Base-by-base conservation (phyloP, 139 green algal species). In the Volvox africanus region DNA sequence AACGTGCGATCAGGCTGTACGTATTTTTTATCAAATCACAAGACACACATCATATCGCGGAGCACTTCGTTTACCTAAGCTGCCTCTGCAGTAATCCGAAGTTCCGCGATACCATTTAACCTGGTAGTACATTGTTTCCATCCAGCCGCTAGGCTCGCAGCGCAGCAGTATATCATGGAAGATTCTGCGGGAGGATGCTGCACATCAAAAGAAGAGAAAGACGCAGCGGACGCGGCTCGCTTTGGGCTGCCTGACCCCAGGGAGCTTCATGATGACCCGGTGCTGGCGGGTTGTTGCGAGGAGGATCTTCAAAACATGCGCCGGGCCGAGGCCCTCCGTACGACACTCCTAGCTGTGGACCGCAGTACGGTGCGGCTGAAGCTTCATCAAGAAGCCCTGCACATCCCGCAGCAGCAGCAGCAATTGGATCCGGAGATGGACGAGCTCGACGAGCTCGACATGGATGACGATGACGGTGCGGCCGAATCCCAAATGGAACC, bases 261-360 rank as follows among this genome's bases (percentile, higher is more conserved):
- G 11, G 86, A 90, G 28, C 86, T 90, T 0, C 50, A 55, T 13
- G 86, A 90, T 26, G 86, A 90, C 73, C 86, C 86, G 6, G 73
- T 83, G 50, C 86, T 90, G 30, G 86, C 86, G 50, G 86, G 50
- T 0, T 90, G 86, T 22, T 90, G 86, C 26, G 86, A 62, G 13
- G 86, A 90, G 73, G 86, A 90, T 69, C 86, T 90, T 0, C n/a
- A 35, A 24, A 76, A 76, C 73, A 65, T 90, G 50, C 44, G 86
- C 0, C n/a, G 21, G 0, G 71, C 73, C 19, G 86, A 81, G 50
- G 30, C 30, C 30, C 71, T 90, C 24, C 86, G 71, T 1, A 12
- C 61, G 1, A 44, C 73, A 17, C 86, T 90, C 13, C 13, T 62
- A 6, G 73, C 32, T 12, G 86, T 35, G 19, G 86, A 90, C 44